Conservation (phyloP, 2,329 filamentous ascomycete species). For the Pseudocercospora musae region DNA sequence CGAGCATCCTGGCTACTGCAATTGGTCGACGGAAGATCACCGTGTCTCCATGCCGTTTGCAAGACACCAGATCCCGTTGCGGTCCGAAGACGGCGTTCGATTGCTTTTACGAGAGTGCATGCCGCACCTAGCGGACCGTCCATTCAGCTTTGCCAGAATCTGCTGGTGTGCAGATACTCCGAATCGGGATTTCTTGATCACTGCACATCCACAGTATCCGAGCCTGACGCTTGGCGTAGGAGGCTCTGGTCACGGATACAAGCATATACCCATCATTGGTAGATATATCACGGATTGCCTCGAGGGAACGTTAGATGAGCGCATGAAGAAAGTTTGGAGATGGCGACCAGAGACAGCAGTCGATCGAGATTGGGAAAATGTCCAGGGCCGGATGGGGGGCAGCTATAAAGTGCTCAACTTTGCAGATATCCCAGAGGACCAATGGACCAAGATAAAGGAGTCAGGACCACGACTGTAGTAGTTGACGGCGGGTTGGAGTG, state of each 20-base stretch:
- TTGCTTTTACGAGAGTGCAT: conserved; percentile 51
- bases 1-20: conserved; percentile 57
- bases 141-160: conserved; percentile 51
- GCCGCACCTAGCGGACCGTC: conserved; percentile 51
- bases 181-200: conserved; percentile 54
- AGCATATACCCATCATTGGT: conserved; percentile 52
- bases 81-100: conserved; percentile 48
- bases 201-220: conserved; percentile 43
- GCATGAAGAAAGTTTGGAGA: conserved; percentile 44
- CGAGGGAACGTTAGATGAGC: conserved; percentile 44
- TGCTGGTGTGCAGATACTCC: conserved; percentile 59
- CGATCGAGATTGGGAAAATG: conserved; percentile 46
- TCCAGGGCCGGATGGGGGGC: conserved; percentile 50
- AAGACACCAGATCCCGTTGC: conserved; percentile 47
- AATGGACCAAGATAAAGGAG: conserved; percentile 38
- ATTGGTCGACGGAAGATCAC: conserved; percentile 39
- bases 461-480: neutral
- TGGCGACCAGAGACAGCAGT: conserved; percentile 54
- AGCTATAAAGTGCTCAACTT: conserved; percentile 51
- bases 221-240: conserved; percentile 50
- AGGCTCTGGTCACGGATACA: conserved; percentile 54
- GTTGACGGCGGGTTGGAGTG: neutral
- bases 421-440: conserved; percentile 36
- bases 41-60: conserved; percentile 42
- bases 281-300: conserved; percentile 50